phyloP scores from a whole-genome alignment of 345 rosid genomes.

The Moringa oleifera region DNA sequence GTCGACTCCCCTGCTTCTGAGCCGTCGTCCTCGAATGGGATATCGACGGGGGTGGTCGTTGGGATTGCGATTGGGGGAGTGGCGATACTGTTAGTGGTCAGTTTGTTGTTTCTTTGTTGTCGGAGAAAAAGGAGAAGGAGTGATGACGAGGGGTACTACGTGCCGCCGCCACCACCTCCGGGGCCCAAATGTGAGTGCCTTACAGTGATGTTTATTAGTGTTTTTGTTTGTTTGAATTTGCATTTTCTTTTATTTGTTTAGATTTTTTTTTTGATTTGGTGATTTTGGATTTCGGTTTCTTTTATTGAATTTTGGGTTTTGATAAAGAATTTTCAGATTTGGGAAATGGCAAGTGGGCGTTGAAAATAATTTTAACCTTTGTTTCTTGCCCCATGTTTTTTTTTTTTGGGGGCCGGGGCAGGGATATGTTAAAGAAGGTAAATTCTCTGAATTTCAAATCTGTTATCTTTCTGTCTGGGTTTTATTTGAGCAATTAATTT shows the following conservation, averaged over 20 bases:
- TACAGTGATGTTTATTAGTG: background rate
- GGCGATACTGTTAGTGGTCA: slow-evolving; percentile 31
- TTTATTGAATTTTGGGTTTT: background rate
- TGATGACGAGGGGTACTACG: slow-evolving; percentile 36
- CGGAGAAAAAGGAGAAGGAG: slow-evolving; percentile 50
- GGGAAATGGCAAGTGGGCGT: background rate
- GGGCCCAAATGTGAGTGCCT: slow-evolving; percentile 37
- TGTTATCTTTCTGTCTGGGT: too few species aligned
- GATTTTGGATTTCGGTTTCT: background rate
- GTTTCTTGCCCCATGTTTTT: too few species aligned
- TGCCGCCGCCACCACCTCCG: slow-evolving; percentile 53
- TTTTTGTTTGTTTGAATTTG: background rate
- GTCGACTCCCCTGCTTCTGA: too few species aligned
- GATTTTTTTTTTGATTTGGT: background rate
- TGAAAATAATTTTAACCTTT: too few species aligned
- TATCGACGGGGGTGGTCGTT: slow-evolving; percentile 56
- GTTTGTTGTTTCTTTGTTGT: slow-evolving; percentile 47
- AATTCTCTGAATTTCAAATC: too few species aligned
- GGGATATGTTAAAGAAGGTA: too few species aligned
- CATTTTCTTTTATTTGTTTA: background rate
- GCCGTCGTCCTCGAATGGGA: slow-evolving; percentile 18
- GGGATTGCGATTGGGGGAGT: slow-evolving; percentile 67
- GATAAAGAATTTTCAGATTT: background rate
- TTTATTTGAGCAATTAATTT: too few species aligned
- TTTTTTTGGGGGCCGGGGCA: background rate